A percentile compares a stretch with the other conserved stretches of the same genome.
Evolutionary conservation across 1,284 basidiomycete genomes (phyloP).

Genomic region (Mycosarcoma maydis): DNA sequence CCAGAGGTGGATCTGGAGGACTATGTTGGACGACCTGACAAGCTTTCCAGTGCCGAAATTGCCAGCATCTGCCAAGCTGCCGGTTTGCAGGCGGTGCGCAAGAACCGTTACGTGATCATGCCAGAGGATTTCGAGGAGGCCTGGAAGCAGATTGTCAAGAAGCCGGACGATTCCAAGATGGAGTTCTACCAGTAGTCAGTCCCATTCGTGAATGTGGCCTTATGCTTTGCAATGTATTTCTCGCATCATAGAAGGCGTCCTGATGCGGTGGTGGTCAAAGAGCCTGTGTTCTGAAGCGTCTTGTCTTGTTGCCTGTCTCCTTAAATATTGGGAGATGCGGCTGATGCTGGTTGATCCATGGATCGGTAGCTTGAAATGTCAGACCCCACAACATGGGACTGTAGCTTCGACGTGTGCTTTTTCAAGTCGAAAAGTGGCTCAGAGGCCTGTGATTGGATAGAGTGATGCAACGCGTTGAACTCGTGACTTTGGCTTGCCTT

Average conservation of each 20-base stretch:
- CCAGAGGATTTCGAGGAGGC: slow-evolving; percentile 89
- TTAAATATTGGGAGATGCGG: no score
- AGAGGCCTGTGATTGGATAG: slow-evolving; percentile 9
- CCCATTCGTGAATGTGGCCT: no score
- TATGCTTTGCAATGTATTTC: slow-evolving; percentile 17
- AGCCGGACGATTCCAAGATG: slow-evolving; percentile 63
- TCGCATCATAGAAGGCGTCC: no score
- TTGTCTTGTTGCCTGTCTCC: no score
- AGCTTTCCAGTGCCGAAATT: slow-evolving; percentile 94
- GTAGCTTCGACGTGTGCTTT: no score
- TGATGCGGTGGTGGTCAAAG: no score
- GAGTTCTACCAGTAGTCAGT: slow-evolving; percentile 61
- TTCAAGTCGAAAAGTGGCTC: no score
- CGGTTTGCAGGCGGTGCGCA: slow-evolving; percentile 95
- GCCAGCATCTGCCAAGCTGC: slow-evolving; percentile 95
- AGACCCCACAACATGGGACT: no score
- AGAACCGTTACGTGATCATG: slow-evolving; percentile 95
- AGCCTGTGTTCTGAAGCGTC: neutral
- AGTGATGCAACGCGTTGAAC: no score
- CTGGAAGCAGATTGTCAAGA: slow-evolving; percentile 66
- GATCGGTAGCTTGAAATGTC: no score
- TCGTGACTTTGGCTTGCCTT: no score
- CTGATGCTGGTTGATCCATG: no score
- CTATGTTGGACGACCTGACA: slow-evolving; percentile 95
- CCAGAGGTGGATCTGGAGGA: slow-evolving; percentile 99